Base-by-base conservation (phyloP, 116 monocot species). In the Papilionanthe hybrid region DNA sequence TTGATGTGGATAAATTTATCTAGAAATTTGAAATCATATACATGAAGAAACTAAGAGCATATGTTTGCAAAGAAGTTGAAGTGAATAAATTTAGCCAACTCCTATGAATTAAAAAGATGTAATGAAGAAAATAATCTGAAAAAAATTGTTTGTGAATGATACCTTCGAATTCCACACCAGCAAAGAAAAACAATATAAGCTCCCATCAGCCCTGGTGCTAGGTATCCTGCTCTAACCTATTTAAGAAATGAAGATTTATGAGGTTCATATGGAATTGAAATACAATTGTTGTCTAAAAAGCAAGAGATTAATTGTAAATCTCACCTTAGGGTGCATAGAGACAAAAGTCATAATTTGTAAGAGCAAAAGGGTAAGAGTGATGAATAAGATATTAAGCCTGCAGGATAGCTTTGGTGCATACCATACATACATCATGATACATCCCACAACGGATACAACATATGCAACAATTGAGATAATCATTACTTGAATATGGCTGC, bases 81-180 rank as follows among this genome's bases (percentile, higher is more conserved):
- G 1, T 60, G 53, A 17, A 53, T 53, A 15, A 53, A 53, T 53
- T 53, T 53, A 53, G 12, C 15, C 4, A 53, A 4, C 17, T 53
- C 1, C 48, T 9, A 48, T 13, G 13, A 48, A 48, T 48, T 48
- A 10, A 1, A 48, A 48, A 48, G 9, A 48, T 10, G 13, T 10
- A 48, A 57, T 57, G 57, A n/a, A 60, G 20, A 60, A n/a, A 60
- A n/a, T 60, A 23, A 60, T 23, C 7, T 22, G 60, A 60, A 60
- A 60, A 60, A 1, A 60, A 48, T 53, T 53, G 53, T 53, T 65
- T 25, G 27, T 65, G 65, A 63, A 63, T n/a, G 27, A 10, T 84
- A 91, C 98, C 94, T 98, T 58, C 93, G 87, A 37, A 94, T 86
- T 18, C 88, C 92, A 84, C 90, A 84, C 98, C 98, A 98, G 76